Base-by-base conservation (phyloP, 2,329 filamentous ascomycete genomes). In the Aspergillus neotritici region DNA sequence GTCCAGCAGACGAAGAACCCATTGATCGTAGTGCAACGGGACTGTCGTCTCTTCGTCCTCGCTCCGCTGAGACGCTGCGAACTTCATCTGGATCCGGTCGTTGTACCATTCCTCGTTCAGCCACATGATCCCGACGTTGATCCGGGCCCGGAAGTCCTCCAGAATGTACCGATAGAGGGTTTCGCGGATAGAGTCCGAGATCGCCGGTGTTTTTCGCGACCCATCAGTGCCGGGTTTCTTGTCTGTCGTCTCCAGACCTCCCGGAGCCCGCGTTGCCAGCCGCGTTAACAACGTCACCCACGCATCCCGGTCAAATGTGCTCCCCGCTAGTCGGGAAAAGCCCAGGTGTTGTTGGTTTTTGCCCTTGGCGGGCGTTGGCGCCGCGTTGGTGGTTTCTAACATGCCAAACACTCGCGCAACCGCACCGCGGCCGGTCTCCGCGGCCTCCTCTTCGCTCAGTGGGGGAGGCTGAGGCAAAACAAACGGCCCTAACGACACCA, bases 71-170 rank as follows among this genome's bases (percentile, higher is more conserved):
- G 50, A 63, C 37, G 70, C 51, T 71, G 68, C 64, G 39, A 62
- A 54, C 46, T 68, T 70, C 34, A 69, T 61, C 41, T 76, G 71
- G 28, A 88, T 66, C 34, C 75, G 82, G 63, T 97, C 91, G 57
- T 90, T 94, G 66, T 95, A 97, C 91, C 93, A 98, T 68, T 98
- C 93, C 65, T 98, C 93, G 56, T 85, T 94, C 12, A 98, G 76
- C 93, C 93, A 98, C 6, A 84, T 83, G 40, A 97, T 88, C 1
- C 89, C 91, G 15, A 93, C 79, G 54, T 94, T 90, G 50, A 97
- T 90, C 34, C 93, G 83, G 49, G 79, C 83, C 42, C 91, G 82
- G 69, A 95, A 98, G 62, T 97, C 91, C 51, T 94, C 88, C 50
- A 97, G 79, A 37, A 97, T 79, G 63, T 94, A 96, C 41, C 80